A percentile compares a stretch with the other conserved stretches of the same genome.
Evolutionary conservation across 2,329 filamentous ascomycete species (phyloP).

Genomic region (Pseudogymnoascus sp.): DNA sequence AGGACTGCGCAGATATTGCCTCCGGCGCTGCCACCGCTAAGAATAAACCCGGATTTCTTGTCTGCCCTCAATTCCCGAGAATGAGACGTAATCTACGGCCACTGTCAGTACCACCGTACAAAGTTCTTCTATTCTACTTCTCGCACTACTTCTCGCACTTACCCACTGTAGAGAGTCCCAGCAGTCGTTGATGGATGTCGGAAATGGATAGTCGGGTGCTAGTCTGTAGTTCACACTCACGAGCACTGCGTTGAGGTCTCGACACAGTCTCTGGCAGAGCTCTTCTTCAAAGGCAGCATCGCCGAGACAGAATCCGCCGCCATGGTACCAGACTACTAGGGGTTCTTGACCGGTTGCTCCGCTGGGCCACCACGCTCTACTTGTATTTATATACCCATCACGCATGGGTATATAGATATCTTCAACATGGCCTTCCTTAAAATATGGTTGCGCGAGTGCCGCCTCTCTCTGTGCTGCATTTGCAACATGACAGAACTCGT

Average conservation of each 20-base stretch:
- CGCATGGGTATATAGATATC: background rate
- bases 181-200: slow-evolving; percentile 33
- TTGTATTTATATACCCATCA: background rate
- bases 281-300: slow-evolving; percentile 27
- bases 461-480: background rate
- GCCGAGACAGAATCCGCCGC: slow-evolving; percentile 29
- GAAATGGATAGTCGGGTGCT: slow-evolving; percentile 39
- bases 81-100: slow-evolving; percentile 27
- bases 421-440: background rate
- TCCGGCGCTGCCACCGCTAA: slow-evolving; percentile 40
- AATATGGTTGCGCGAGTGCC: background rate
- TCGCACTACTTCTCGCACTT: slow-evolving; percentile 3
- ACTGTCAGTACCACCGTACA: background rate
- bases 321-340: slow-evolving; percentile 29
- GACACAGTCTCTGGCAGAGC: slow-evolving; percentile 26
- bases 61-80: slow-evolving; percentile 33
- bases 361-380: background rate
- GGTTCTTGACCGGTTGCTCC: slow-evolving; percentile 14
- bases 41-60: slow-evolving; percentile 36
- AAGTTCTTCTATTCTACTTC: background rate
- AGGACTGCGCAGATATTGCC: slow-evolving; percentile 33
- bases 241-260: slow-evolving; percentile 31
- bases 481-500: background rate
- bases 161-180: slow-evolving; percentile 40
- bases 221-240: slow-evolving; percentile 37